Base-by-base conservation (phyloP, 768 basidiomycete genomes). In the Rhodotorula kratochvilovae region DNA sequence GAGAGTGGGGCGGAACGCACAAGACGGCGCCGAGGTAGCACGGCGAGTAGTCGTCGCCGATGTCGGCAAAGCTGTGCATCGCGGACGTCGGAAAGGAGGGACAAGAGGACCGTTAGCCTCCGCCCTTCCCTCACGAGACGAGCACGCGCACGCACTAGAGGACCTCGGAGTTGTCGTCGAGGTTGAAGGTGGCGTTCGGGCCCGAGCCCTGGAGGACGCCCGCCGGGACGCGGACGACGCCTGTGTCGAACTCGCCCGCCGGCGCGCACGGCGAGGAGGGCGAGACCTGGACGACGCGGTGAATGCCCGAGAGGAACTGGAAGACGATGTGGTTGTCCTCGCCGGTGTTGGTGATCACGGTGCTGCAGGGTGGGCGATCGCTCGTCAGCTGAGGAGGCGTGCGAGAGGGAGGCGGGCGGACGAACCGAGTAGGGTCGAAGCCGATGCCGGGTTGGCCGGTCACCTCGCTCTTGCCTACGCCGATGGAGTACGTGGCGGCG, bases 21-120 rank as follows among this genome's bases (percentile, higher is more conserved):
- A 73, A 73, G 67, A 73, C 67, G 42, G 72, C 67, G 21, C 72
- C 72, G n/a, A 58, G 67, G 56, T 68, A 68, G 51, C 72, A 73
- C 6, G 58, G 58, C 39, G 58, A 45, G n/a, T 59, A 31, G 42
- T 59, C 58, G 27, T 42, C 42, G 17, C n/a, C 58, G 17, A 59
- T 59, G 42, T 73, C 60, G 36, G 54, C 36, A 39, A 72, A 72
- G 66, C 68, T 70, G 59, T 33, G 39, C n/a, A n/a, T n/a, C n/a
- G n/a, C n/a, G n/a, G n/a, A n/a, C n/a, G n/a, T 39, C 13, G 39
- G 39, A 39, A 13, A 6, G 39, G 39, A 36, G 56, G 31, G n/a
- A n/a, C n/a, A 39, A 17, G 58, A n/a, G 58, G 39, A 7, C 3
- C 3, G 35, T 36, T 13, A 17, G 36, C 15, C 3, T 27, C 21